phyloP scores from a whole-genome alignment of 352 stramenopile genomes.

The Globisporangium spinosum region DNA sequence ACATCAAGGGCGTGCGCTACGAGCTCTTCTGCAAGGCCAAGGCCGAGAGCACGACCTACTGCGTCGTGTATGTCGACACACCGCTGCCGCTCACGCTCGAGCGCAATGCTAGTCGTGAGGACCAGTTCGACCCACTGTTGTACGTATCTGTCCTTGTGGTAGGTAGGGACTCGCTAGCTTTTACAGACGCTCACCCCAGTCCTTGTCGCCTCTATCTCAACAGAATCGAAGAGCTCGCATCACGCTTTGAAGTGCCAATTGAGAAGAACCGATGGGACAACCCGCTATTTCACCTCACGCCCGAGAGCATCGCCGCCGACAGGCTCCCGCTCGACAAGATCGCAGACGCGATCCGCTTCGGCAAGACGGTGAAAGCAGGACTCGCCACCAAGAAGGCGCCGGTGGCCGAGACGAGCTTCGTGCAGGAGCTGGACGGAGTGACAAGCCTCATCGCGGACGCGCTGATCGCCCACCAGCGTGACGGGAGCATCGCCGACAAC shows the following conservation, averaged over 20 bases:
- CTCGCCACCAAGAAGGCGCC: constrained; percentile 59
- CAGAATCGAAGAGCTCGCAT: constrained; percentile 82
- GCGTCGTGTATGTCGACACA: constrained; percentile 82
- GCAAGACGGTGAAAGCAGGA: constrained; percentile 67
- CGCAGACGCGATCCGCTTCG: constrained; percentile 48
- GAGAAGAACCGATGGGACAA: constrained; percentile 94
- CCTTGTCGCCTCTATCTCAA: background rate
- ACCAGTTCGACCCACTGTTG: constrained; percentile 45
- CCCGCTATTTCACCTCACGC: constrained; percentile 75
- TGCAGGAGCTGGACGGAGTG: constrained; percentile 63
- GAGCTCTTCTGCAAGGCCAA: constrained; percentile 94
- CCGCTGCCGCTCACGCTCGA: constrained; percentile 51
- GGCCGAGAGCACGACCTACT: constrained; percentile 88
- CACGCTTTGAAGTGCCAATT: constrained; percentile 88
- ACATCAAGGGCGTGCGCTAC: constrained; percentile 95
- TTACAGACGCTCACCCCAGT: no score
- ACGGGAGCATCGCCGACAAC: constrained; percentile 51
- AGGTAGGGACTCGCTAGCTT: no score
- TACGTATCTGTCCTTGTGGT: constrained; percentile 20
- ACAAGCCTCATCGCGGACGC: constrained; percentile 58
- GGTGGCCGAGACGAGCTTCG: constrained; percentile 60
- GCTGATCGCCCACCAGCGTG: constrained; percentile 57
- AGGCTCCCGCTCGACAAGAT: constrained; percentile 49
- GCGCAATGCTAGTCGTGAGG: constrained; percentile 39
- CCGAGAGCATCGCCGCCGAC: constrained; percentile 33